Evolutionary conservation across 1,284 basidiomycete species (phyloP).

Genomic region (Gymnopus androsaceus): DNA sequence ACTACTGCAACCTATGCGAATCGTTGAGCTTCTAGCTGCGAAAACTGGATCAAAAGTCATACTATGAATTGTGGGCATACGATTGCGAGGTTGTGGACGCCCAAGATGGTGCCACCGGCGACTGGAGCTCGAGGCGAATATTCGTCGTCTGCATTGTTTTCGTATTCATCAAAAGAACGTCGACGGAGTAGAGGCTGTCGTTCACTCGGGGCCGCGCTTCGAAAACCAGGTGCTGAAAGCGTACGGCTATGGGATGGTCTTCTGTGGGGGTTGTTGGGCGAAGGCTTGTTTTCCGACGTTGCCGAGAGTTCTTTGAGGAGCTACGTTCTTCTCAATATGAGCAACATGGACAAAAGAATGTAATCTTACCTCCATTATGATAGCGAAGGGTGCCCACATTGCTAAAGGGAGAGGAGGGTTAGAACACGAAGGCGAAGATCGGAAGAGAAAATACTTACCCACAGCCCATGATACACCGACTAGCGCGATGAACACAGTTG

Average conservation of each 20-base stretch:
- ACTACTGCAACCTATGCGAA: conserved; percentile 78
- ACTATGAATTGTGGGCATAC: conserved; percentile 92
- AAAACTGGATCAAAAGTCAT: conserved; percentile 33
- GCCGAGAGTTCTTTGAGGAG: conserved; percentile 77
- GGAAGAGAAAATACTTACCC: too few relatives aligned
- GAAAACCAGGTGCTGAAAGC: conserved; percentile 19
- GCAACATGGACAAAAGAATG: neutral
- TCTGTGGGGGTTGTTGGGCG: conserved; percentile 22
- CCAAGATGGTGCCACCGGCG: conserved; percentile 92
- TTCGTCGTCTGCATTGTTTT: conserved; percentile 40
- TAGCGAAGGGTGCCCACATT: conserved; percentile 89
- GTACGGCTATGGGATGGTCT: conserved; percentile 18
- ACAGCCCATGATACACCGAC: conserved; percentile 95
- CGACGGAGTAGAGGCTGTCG: conserved; percentile 69
- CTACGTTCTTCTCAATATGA: conserved; percentile 36
- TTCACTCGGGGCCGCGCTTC: conserved; percentile 38
- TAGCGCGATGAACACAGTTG: conserved; percentile 78
- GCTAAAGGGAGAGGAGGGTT: too few relatives aligned
- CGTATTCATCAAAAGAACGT: conserved; percentile 62
- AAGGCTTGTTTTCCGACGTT: conserved; percentile 16
- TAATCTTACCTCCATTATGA: conserved; percentile 84
- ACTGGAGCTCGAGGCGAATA: conserved; percentile 50
- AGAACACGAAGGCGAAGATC: too few relatives aligned
- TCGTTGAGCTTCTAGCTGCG: neutral
- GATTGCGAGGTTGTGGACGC: conserved; percentile 94